phyloP scores from a whole-genome alignment of 2,329 filamentous ascomycete species.

The Tolypocladium inflatum region DNA sequence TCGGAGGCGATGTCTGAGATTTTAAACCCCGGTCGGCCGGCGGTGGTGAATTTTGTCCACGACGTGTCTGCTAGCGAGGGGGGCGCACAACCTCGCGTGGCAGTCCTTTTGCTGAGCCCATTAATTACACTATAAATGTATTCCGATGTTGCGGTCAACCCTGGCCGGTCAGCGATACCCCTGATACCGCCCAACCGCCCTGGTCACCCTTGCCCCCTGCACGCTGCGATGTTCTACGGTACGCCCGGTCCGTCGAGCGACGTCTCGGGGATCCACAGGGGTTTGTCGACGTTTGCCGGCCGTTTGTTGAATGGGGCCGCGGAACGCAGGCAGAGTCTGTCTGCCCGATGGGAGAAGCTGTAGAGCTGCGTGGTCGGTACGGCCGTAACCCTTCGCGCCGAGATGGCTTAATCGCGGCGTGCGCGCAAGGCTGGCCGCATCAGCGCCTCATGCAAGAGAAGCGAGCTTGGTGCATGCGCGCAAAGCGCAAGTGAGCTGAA shows the following conservation, averaged over 20 bases:
- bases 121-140: neutral
- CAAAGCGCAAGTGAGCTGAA: neutral
- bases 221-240: neutral
- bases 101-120: constrained; percentile 6
- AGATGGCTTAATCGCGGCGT: neutral
- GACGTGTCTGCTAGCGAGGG: neutral
- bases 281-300: neutral
- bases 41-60: constrained; percentile 1
- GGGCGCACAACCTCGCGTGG: constrained; percentile 10
- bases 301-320: neutral
- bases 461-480: neutral
- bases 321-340: neutral
- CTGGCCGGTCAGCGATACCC: constrained; percentile 2
- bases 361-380: neutral
- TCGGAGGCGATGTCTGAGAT: constrained; percentile 8
- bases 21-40: constrained; percentile 6
- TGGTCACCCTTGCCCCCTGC: neutral
- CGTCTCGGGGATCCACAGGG: neutral
- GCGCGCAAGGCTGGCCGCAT: neutral
- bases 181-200: constrained; percentile 1
- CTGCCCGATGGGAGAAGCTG: neutral
- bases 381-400: neutral
- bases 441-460: neutral
- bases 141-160: constrained; percentile 2
- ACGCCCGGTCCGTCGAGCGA: neutral